phyloP scores from a whole-genome alignment of 345 rosid species.

The Zanthoxylum bungeanum region DNA sequence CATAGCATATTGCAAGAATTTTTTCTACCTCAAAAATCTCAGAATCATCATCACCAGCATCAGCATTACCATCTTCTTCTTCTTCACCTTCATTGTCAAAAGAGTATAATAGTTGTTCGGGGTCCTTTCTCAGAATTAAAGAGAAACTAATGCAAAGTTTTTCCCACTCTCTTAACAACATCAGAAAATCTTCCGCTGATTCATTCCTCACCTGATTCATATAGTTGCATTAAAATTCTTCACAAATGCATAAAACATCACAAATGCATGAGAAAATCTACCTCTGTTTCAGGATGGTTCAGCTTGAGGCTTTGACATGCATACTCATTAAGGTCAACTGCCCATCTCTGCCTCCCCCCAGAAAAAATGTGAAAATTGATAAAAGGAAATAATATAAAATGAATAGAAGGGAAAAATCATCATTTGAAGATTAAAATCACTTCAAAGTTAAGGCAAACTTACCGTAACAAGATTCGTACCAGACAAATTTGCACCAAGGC shows the following conservation, averaged over 20 bases:
- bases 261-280: too few species aligned
- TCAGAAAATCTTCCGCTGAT: constrained; percentile 55
- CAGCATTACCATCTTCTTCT: constrained; percentile 22
- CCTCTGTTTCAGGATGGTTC: constrained; percentile 67
- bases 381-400: too few species aligned
- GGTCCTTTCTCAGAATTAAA: constrained; percentile 22
- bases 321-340: constrained; percentile 56
- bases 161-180: constrained; percentile 59
- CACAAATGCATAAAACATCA: neutral
- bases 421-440: neutral
- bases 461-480: constrained; percentile 61
- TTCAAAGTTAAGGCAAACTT: constrained; percentile 15
- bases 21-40: constrained; percentile 58
- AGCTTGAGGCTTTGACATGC: constrained; percentile 55
- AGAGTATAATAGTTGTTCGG: constrained; percentile 18
- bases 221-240: neutral
- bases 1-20: constrained; percentile 44
- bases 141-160: constrained; percentile 46
- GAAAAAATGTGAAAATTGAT: too few species aligned
- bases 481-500: constrained; percentile 59
- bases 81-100: constrained; percentile 25
- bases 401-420: too few species aligned
- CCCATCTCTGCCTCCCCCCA: constrained; percentile 92
- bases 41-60: constrained; percentile 21
- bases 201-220: constrained; percentile 61